phyloP scores from a whole-genome alignment of 2,329 filamentous ascomycete genomes.

The Torrubiella hemipterigena region DNA sequence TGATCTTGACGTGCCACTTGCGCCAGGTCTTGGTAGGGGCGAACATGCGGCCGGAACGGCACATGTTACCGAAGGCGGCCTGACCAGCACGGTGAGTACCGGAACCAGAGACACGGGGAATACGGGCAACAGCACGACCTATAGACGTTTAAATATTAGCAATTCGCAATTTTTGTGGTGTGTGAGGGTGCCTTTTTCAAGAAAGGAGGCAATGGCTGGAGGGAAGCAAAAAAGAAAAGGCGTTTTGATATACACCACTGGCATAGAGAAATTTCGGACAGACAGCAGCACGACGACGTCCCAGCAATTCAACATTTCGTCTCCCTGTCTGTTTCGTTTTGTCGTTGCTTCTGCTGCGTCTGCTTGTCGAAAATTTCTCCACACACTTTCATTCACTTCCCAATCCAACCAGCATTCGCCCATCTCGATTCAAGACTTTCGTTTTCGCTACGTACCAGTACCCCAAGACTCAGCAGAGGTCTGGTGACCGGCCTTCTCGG shows the following conservation, averaged over 20 bases:
- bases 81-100: constrained; percentile 99
- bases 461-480: constrained; percentile 99
- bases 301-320: no score
- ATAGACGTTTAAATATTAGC: constrained; percentile 5
- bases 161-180: no score
- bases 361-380: constrained; percentile 3
- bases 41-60: constrained; percentile 99
- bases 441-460: constrained; percentile 90
- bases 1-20: constrained; percentile 99
- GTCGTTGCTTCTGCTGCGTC: background rate
- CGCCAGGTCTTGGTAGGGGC: constrained; percentile 99
- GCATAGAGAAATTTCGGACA: no score
- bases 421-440: no score
- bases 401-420: no score
- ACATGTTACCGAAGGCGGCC: constrained; percentile 99
- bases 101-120: constrained; percentile 99
- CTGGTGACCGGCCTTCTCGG: constrained; percentile 99
- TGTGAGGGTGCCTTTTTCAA: no score
- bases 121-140: constrained; percentile 99
- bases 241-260: no score
- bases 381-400: no score
- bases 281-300: no score
- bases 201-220: no score
- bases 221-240: no score
- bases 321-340: background rate